These are phyloP conservation scores for Ustilaginoidea virens DNA, from an alignment of 2,329 filamentous ascomycete species.

Conservation along the genomic window DNA sequence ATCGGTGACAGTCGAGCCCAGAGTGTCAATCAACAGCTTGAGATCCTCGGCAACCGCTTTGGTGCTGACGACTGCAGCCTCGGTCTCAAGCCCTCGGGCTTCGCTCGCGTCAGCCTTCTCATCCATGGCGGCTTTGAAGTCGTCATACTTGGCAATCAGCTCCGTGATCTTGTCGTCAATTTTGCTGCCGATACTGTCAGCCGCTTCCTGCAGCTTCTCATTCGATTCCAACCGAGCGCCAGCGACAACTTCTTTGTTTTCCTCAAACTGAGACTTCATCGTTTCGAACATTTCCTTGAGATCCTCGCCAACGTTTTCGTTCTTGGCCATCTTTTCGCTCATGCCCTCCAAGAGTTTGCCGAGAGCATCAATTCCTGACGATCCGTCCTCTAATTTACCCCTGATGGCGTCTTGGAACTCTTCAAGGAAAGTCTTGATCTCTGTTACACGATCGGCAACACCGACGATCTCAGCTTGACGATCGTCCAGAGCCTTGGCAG, in stretches of 20 bases:
- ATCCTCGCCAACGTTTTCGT: slow-evolving; percentile 41
- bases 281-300: slow-evolving; percentile 58
- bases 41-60: slow-evolving; percentile 78
- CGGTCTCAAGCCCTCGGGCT: slow-evolving; percentile 55
- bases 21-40: slow-evolving; percentile 69
- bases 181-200: slow-evolving; percentile 36
- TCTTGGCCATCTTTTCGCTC: slow-evolving; percentile 44
- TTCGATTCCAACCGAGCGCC: slow-evolving; percentile 72
- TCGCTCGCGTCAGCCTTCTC: slow-evolving; percentile 60
- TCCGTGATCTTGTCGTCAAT: slow-evolving; percentile 55
- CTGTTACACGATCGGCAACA: slow-evolving; percentile 61
- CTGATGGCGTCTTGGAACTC: slow-evolving; percentile 66
- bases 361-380: slow-evolving; percentile 55
- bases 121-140: slow-evolving; percentile 60
- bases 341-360: slow-evolving; percentile 54
- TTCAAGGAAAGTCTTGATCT: slow-evolving; percentile 62
- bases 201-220: slow-evolving; percentile 51
- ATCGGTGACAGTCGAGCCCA: slow-evolving; percentile 67
- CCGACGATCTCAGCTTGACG: slow-evolving; percentile 71
- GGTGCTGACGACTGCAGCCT: slow-evolving; percentile 57
- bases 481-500: slow-evolving; percentile 66
- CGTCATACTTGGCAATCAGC: slow-evolving; percentile 76
- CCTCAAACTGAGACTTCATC: slow-evolving; percentile 77
- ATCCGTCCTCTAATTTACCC: slow-evolving; percentile 61
- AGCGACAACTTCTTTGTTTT: slow-evolving; percentile 64